These are phyloP conservation scores for Hymenoscyphus albidus DNA, from an alignment of 2,329 filamentous ascomycete species.

Conservation along the genomic window DNA sequence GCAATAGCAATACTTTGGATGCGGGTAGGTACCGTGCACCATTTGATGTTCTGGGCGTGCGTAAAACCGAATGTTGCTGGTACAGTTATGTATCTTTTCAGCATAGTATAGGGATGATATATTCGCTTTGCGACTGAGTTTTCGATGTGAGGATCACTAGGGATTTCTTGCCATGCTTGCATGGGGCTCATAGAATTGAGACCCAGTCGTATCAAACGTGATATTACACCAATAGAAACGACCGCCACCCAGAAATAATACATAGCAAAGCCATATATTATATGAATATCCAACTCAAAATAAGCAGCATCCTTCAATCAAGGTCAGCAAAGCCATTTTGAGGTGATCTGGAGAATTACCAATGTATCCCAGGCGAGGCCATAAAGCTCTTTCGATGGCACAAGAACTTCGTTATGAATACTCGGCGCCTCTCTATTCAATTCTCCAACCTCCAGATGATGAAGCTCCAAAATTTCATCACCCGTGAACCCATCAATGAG, in stretches of 20 bases:
- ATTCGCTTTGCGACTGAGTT: background rate
- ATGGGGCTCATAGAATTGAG: background rate
- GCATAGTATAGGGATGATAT: conserved; percentile 25
- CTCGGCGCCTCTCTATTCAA: background rate
- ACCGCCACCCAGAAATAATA: conserved; percentile 42
- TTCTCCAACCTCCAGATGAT: background rate
- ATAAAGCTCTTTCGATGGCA: conserved; percentile 2
- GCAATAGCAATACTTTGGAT: conserved; percentile 42
- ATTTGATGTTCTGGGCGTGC: conserved; percentile 32
- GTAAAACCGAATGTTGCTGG: conserved; percentile 44
- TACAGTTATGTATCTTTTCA: conserved; percentile 36
- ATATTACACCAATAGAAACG: conserved; percentile 36
- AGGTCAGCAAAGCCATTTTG: background rate
- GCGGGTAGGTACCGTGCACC: conserved; percentile 40
- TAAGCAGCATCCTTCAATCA: conserved; percentile 34
- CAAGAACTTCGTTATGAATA: conserved; percentile 1
- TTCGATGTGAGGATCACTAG: background rate
- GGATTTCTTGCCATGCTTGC: background rate
- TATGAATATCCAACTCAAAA: conserved; percentile 38
- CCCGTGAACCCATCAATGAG: background rate
- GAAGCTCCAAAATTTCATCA: background rate
- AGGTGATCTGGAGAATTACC: background rate
- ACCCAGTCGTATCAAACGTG: conserved; percentile 29
- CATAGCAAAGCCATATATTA: conserved; percentile 40
- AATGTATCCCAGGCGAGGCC: conserved; percentile 1